Percentiles rank a stretch among this genome's conserved stretches.
Conservation (phyloP, 768 basidiomycete species). For the Rhodotorula taiwanensis region DNA sequence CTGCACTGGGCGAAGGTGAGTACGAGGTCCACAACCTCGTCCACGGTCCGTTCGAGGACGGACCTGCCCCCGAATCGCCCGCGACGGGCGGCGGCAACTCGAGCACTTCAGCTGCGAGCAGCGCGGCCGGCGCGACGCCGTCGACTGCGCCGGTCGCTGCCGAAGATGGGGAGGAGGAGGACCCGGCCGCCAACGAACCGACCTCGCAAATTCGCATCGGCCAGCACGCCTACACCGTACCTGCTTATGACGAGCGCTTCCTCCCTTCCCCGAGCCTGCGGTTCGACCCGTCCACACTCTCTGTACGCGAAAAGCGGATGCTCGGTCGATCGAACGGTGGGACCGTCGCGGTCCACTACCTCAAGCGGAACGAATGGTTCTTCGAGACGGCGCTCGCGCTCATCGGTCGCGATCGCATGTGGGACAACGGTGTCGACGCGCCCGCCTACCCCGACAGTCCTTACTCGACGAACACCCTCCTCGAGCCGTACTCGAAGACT, state of each 20-base stretch:
- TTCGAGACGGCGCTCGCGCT: constrained; percentile 84
- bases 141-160: constrained; percentile 19
- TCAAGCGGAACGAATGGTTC: constrained; percentile 97
- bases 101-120: neutral
- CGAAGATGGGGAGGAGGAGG: neutral
- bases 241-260: constrained; percentile 33
- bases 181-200: constrained; percentile 23
- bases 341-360: constrained; percentile 90
- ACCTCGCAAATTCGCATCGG: constrained; percentile 29
- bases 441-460: constrained; percentile 24
- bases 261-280: constrained; percentile 35
- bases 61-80: neutral
- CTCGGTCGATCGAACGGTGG: constrained; percentile 55
- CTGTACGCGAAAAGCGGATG: constrained; percentile 33
- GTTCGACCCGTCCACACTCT: constrained; percentile 35
- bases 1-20: constrained; percentile 12
- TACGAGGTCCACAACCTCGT: constrained; percentile 32
- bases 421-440: constrained; percentile 36
- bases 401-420: constrained; percentile 49
- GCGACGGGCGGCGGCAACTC: neutral
- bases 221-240: constrained; percentile 29
- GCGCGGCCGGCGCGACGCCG: neutral
- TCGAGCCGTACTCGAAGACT: constrained; percentile 7
- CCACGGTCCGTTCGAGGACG: constrained; percentile 29
- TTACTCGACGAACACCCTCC: neutral